Base-by-base conservation (phyloP, 1,284 basidiomycete genomes). In the Prillingera fragicola region DNA sequence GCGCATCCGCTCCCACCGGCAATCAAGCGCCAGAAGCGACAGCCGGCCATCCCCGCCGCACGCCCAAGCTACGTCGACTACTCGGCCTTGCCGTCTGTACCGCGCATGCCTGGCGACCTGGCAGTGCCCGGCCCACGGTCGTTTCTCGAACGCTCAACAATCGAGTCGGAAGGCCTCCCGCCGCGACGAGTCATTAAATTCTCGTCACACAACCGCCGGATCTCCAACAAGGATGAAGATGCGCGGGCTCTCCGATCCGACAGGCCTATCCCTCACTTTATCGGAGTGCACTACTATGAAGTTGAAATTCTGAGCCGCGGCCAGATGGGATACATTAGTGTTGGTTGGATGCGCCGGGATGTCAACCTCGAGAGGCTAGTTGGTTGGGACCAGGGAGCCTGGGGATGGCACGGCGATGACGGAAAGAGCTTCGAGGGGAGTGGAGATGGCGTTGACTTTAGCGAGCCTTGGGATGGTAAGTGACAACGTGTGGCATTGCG, bases 371-470 rank as follows among this genome's bases (percentile, higher is more conserved):
- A 78, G 21, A 80, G 88, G 41, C 77, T 92, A 26, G 88, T 90
- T 13, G 90, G 90, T 4, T 92, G 87, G 87, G 89, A 92, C 64
- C 74, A 76, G 50, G 79, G 82, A 43, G 89, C 86, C n/a, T 94
- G 86, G 83, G 90, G 88, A 29, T 96, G 89, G 70, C 87, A 92
- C 63, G 87, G 85, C n/a, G 89, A 94, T 63, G 89, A 90, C 62
- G 91, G 91, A 5, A 79, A 77, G 54, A 77, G 81, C 3, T 89
- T 87, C 69, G 79, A 83, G 18, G 80, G 81, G 4, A 81, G 84
- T 50, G 85, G 80, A 54, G 78, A 75, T 27, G 87, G 86, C 7
- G 41, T 70, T 77, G n/a, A 38, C 18, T 92, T 84, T 65, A 84
- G 84, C 8, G 81, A 83, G 60, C 81, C 60, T 2, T 73, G 67